Evolutionary conservation across 208 protist genomes (phyloP).

Genomic region (Leishmania martiniquensis): DNA sequence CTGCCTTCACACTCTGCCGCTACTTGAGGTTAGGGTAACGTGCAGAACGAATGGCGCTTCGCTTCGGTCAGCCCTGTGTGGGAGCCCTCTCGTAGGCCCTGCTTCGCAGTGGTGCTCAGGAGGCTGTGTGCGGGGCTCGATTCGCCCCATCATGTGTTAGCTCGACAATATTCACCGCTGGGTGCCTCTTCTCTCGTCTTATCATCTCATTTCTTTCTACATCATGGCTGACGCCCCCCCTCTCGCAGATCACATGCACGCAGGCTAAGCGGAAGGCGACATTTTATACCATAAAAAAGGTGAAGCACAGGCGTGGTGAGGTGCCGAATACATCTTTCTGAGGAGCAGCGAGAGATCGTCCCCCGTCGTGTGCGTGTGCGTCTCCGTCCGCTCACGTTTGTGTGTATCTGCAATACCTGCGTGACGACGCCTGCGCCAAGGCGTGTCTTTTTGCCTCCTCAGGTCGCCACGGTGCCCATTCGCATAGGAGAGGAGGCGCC

Average conservation of each 20-base stretch:
- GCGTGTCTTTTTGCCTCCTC: not conserved
- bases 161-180: not conserved
- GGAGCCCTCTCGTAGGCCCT: not conserved
- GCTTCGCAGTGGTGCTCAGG: not conserved
- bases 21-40: not conserved
- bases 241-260: not conserved
- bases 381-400: not conserved
- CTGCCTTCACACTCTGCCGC: not conserved
- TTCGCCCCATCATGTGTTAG: not conserved
- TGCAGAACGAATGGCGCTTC: not conserved
- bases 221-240: not conserved
- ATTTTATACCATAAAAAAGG: not conserved
- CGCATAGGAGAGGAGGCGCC: not conserved
- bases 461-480: not conserved
- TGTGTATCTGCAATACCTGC: too few species aligned
- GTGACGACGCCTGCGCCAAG: not conserved
- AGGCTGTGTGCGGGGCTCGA: constrained; percentile 5
- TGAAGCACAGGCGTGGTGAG: not conserved
- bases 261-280: not conserved
- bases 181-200: not conserved
- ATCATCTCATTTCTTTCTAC: not conserved
- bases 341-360: not conserved
- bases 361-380: not conserved
- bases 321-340: not conserved
- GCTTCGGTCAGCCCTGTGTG: not conserved